Evolutionary conservation across 345 rosid genomes (phyloP), one percentile per base, ranked within the genome.

Genomic region (Adansonia digitata): DNA sequence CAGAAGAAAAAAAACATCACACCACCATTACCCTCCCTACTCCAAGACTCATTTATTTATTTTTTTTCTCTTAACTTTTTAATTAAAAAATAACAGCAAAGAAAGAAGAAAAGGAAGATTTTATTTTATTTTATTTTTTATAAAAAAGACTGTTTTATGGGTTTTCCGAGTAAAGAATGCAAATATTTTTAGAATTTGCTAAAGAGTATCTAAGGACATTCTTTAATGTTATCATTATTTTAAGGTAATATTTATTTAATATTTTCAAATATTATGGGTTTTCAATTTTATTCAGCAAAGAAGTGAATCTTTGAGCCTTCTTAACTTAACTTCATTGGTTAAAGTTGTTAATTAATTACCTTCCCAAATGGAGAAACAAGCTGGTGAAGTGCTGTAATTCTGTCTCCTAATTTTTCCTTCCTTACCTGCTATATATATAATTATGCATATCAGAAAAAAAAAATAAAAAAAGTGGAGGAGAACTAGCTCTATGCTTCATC

Each of bases 361-460:
- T 94, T 94, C 66, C 98, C 97, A 86, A 94, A 92, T 61, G 97
- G 98, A 77, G 98, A 94, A 83, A 92, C 98, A 27, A 94, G 87
- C 82, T 94, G 97, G 86, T 94, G 98, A 80, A 94, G 93, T 29
- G 97, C 86, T 75, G 94, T 90, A 64, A 91, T 90, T 82, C 97
- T 81, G 65, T 91, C 97, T 55, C 97, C 97, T 75, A 91, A 68
- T 74, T 91, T 92, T 86, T 92, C 97, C 86, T 91, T 94, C 87
- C 97, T 86, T 77, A 90, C 97, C 97, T 92, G 82, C 37, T 29
- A 34, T 27, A 14, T 40, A 22, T 15, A 66, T 11, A 73, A 7
- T 5, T 29, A 9, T 9, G n/a, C 5, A 60, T 2, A 34, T 60
- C 65, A 60, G 37, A 61, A 18, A 45, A 24, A 59, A 43, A 43